Evolutionary conservation across 345 rosid species (phyloP), one percentile per base, ranked within the genome.

Genomic region (Salix brachista): DNA sequence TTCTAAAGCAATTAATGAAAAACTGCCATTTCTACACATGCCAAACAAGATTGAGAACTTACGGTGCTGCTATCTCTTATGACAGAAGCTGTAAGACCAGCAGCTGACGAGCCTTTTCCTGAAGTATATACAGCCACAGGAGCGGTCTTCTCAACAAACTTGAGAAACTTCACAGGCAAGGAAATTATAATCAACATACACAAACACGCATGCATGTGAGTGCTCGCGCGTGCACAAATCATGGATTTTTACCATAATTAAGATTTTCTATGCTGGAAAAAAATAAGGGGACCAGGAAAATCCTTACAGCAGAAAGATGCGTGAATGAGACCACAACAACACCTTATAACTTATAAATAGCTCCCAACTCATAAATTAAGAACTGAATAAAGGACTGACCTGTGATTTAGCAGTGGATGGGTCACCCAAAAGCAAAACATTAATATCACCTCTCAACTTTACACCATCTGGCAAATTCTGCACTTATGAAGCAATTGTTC

Each of bases 361-460:
- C 71, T 25, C 32, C 18, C 13, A 14, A 30, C 50, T 19, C 69
- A 36, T 18, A 70, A 64, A 80, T 18, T 52, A 13, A 64, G 30
- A 54, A 67, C 73, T 18, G 23, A 67, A 58, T 23, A 75, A 16
- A 71, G 16, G 52, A 74, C 74, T 69, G 71, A 92, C 98, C 94
- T 96, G 99, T 71, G 99, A 96, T 81, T 96, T 96, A 67, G 98
- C 97, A 61, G 99, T 96, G 56, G 99, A 96, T 66, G 99, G 97
- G 79, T 96, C 99, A 54, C 99, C 98, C 72, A 93, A 80, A 83
- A 92, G 93, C 90, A 96, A 79, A 76, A 96, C 96, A 81, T 93
- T 96, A 77, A 96, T 91, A 84, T 96, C 97, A 75, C 99, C 99
- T 84, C 99, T 86, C 77, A 96, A 89, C 82, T 86, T 93, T 67